These are phyloP conservation scores for Canavalia ensiformis DNA, from an alignment of 306 rosid species.

Conservation along the genomic window DNA sequence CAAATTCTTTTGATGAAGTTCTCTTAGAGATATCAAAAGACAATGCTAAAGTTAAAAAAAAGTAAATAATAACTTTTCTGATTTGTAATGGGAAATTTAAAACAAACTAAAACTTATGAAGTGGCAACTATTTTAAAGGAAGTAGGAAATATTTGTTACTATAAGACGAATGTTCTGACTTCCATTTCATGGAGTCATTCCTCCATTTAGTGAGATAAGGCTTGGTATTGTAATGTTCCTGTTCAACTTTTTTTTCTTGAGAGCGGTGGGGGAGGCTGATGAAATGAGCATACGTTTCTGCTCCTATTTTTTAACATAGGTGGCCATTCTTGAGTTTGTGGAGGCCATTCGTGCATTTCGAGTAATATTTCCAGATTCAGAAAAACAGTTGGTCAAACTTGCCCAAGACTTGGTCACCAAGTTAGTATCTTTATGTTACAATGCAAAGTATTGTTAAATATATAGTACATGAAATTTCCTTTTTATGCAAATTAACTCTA, in stretches of 20 bases:
- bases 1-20: neutral
- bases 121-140: neutral
- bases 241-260: neutral
- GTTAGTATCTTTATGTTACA: conserved; percentile 56
- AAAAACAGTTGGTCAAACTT: conserved; percentile 66
- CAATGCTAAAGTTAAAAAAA: neutral
- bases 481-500: conserved; percentile 19
- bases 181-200: neutral
- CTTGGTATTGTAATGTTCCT: neutral
- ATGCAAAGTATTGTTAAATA: neutral
- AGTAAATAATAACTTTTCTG: too few relatives aligned
- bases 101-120: neutral
- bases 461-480: conserved; percentile 19
- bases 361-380: conserved; percentile 86
- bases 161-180: neutral
- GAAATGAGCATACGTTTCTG: conserved; percentile 3
- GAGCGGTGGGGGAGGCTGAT: neutral
- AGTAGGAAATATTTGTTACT: neutral
- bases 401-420: conserved; percentile 69
- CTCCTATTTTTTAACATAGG: conserved; percentile 57
- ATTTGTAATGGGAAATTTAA: neutral
- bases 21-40: neutral
- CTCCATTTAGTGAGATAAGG: neutral
- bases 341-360: conserved; percentile 81
- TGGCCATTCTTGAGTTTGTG: conserved; percentile 71